These are phyloP conservation scores for Ophiostoma novo-ulmi DNA, from an alignment of 2,329 filamentous ascomycete genomes.

Conservation along the genomic window DNA sequence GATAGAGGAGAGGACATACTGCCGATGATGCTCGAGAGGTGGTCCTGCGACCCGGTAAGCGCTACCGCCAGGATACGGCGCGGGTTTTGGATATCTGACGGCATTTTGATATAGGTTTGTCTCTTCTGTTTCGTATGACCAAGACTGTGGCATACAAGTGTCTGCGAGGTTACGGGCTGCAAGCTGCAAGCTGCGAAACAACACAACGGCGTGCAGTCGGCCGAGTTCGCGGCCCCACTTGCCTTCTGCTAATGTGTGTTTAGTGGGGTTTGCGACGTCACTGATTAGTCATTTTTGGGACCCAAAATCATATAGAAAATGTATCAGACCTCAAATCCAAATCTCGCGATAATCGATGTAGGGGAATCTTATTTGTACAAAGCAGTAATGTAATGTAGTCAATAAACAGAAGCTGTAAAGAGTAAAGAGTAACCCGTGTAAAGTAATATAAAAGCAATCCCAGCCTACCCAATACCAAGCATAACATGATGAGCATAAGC, in stretches of 20 bases:
- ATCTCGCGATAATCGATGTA: background rate
- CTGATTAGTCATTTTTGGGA: background rate
- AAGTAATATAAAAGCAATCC: background rate
- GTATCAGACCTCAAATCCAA: background rate
- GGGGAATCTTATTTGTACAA: background rate
- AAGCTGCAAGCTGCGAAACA: background rate
- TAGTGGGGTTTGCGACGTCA: constrained; percentile 10
- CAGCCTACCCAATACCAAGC: constrained; percentile 13
- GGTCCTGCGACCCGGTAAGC: constrained; percentile 43
- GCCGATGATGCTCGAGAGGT: constrained; percentile 49
- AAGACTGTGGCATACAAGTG: background rate
- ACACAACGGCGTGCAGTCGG: background rate
- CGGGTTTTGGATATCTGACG: constrained; percentile 37
- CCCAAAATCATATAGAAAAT: too few relatives aligned
- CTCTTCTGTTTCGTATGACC: background rate
- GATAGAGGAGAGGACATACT: constrained; percentile 36
- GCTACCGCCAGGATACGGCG: constrained; percentile 55
- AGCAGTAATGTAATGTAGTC: background rate
- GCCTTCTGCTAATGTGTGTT: background rate
- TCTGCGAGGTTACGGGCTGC: background rate
- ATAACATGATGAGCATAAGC: background rate
- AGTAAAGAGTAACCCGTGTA: background rate
- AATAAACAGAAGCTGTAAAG: background rate
- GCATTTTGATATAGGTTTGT: background rate
- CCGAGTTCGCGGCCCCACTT: background rate